These are phyloP conservation scores for Capsicum rhomboideum DNA, from an alignment of 257 asterid genomes.

Conservation along the genomic window DNA sequence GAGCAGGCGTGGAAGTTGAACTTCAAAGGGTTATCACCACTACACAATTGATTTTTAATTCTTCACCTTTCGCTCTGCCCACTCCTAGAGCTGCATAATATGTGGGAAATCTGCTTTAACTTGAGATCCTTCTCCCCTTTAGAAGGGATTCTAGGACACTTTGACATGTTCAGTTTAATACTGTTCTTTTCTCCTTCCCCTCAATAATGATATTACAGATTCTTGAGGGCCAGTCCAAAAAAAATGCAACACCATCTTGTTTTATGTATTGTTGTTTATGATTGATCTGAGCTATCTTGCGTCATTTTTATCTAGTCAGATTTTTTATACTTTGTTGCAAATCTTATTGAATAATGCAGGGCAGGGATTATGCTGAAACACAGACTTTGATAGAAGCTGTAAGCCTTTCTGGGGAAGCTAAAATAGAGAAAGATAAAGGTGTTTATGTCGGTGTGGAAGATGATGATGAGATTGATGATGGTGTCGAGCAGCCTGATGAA, in stretches of 20 bases:
- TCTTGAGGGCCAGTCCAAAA: neutral
- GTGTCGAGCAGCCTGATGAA: conserved; percentile 42
- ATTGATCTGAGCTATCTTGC: neutral
- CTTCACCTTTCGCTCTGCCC: neutral
- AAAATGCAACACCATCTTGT: neutral
- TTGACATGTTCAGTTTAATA: neutral
- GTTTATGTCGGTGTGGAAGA: conserved; percentile 54
- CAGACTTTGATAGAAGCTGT: neutral
- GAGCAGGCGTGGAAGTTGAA: neutral
- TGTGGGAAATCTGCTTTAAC: neutral
- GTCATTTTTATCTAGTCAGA: neutral
- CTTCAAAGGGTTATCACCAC: neutral
- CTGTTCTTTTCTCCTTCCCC: neutral
- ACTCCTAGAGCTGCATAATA: neutral
- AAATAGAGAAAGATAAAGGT: conserved; percentile 37
- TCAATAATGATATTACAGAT: neutral
- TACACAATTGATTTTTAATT: neutral
- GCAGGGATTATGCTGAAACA: neutral
- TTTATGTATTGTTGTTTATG: neutral
- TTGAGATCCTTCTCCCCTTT: neutral
- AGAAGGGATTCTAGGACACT: neutral
- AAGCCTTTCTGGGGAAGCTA: neutral
- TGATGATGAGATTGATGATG: conserved; percentile 37
- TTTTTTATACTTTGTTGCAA: neutral
- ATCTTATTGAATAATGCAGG: neutral